Percentiles rank a stretch among this genome's conserved stretches.
Evolutionary conservation across 2,329 filamentous ascomycete genomes (phyloP).

Genomic region (Stenocarpella maydis): DNA sequence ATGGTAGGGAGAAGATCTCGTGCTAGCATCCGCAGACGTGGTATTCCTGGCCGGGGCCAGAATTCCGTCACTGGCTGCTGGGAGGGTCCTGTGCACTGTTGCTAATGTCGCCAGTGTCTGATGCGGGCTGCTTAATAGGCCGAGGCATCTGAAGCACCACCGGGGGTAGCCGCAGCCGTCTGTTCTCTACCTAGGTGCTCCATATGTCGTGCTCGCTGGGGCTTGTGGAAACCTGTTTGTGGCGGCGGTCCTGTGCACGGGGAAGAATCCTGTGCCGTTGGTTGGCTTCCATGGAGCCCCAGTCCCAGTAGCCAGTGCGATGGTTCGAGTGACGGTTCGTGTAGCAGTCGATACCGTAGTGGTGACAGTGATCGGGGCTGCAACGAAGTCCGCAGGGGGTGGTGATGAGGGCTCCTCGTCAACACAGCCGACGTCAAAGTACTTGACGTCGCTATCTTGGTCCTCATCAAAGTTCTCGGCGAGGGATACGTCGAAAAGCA

Average conservation of each 20-base stretch:
- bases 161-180: background rate
- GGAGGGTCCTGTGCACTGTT: background rate
- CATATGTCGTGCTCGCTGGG: background rate
- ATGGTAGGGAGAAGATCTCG: background rate
- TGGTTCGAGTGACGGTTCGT: conserved; percentile 8
- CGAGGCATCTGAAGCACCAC: background rate
- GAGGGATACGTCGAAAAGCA: conserved; percentile 18
- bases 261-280: conserved; percentile 7
- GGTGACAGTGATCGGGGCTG: background rate
- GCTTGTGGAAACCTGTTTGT: background rate
- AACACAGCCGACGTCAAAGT: conserved; percentile 26
- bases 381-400: background rate
- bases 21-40: background rate
- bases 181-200: too few relatives aligned
- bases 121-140: background rate
- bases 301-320: conserved; percentile 1
- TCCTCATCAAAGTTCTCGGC: conserved; percentile 12
- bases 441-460: background rate
- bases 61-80: background rate
- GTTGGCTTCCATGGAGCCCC: background rate
- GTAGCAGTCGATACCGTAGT: background rate
- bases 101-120: background rate
- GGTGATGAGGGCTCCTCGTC: background rate
- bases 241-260: background rate
- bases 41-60: background rate